These are phyloP conservation scores for Ceriops tagal DNA, from an alignment of 345 rosid genomes.

Conservation along the genomic window DNA sequence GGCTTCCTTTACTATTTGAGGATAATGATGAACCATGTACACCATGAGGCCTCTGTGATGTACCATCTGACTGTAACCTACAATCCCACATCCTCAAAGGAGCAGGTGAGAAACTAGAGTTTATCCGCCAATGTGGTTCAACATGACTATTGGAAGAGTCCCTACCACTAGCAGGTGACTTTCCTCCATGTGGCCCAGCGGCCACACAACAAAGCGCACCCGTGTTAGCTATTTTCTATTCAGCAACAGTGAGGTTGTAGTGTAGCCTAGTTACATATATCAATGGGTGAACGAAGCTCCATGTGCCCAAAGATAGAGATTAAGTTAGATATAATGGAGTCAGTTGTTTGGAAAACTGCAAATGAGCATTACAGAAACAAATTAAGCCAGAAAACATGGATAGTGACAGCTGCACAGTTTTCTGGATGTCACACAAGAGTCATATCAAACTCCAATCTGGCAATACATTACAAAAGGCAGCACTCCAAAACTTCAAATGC, in stretches of 20 bases:
- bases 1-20: slow-evolving; percentile 45
- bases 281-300: slow-evolving; percentile 20
- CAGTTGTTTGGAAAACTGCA: neutral
- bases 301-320: slow-evolving; percentile 6
- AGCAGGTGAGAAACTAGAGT: slow-evolving; percentile 80
- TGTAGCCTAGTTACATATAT: slow-evolving; percentile 8
- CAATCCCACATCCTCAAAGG: slow-evolving; percentile 62
- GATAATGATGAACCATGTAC: slow-evolving; percentile 41
- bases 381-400: slow-evolving; percentile 15
- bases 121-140: slow-evolving; percentile 67
- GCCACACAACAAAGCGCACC: slow-evolving; percentile 97
- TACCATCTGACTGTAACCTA: slow-evolving; percentile 50
- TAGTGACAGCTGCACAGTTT: slow-evolving; percentile 6
- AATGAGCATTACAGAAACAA: slow-evolving; percentile 2
- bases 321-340: slow-evolving; percentile 10
- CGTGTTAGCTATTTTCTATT: slow-evolving; percentile 71
- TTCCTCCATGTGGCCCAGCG: slow-evolving; percentile 86
- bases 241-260: slow-evolving; percentile 24
- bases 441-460: slow-evolving; percentile 7
- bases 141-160: slow-evolving; percentile 38
- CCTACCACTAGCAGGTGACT: slow-evolving; percentile 40
- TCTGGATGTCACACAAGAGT: slow-evolving; percentile 2
- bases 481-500: neutral
- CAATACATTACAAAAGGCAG: neutral
- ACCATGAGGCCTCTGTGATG: slow-evolving; percentile 36